Evolutionary conservation across 1,284 basidiomycete genomes (phyloP).

Genomic region (Rhodotorula sp.): DNA sequence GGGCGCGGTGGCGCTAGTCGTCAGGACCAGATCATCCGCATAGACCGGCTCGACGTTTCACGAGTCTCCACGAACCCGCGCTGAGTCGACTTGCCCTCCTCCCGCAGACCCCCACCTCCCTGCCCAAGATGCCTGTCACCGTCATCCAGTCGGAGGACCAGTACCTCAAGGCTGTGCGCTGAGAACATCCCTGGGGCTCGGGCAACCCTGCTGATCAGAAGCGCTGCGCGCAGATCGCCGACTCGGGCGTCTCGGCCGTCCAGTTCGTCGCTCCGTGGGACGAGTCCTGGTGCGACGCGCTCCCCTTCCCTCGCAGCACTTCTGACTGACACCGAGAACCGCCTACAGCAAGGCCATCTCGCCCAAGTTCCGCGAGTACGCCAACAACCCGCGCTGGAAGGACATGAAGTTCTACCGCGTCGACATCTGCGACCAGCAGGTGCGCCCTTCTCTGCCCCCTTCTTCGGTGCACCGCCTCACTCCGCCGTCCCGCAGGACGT

Average conservation of each 20-base stretch:
- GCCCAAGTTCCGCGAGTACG: slow-evolving; percentile 29
- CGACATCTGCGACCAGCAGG: slow-evolving; percentile 41
- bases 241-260: slow-evolving; percentile 8
- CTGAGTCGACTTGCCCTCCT: background rate
- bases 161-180: slow-evolving; percentile 27
- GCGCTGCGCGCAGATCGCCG: background rate
- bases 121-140: slow-evolving; percentile 32
- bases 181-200: background rate
- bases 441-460: background rate
- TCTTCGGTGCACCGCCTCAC: background rate
- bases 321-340: background rate
- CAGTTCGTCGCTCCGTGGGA: slow-evolving; percentile 39
- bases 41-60: too few species aligned
- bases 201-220: background rate
- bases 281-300: slow-evolving; percentile 18
- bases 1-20: too few species aligned
- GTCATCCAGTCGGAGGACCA: slow-evolving; percentile 24
- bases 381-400: slow-evolving; percentile 15
- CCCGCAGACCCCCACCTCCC: background rate
- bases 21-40: too few species aligned
- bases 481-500: slow-evolving; percentile 15
- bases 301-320: background rate
- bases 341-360: slow-evolving; percentile 38
- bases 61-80: background rate
- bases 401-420: slow-evolving; percentile 34